A percentile compares a stretch with the other conserved stretches of the same genome.
Conservation (phyloP, 2,329 filamentous ascomycete genomes). For the Aspergillus thermomutatus region DNA sequence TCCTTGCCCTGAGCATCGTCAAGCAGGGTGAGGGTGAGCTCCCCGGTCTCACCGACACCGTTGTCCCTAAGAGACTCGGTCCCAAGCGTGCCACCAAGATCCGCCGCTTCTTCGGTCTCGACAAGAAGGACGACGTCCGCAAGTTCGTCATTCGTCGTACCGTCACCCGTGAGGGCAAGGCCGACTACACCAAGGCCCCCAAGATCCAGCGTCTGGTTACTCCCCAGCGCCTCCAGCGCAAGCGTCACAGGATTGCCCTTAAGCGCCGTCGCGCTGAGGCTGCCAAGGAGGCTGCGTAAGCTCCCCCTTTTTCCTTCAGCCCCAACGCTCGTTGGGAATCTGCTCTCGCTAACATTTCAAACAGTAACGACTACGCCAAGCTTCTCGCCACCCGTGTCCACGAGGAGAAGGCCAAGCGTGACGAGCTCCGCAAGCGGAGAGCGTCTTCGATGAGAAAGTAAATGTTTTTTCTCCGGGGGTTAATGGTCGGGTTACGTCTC, state of each 20-base stretch:
- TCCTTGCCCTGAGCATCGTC: slow-evolving; percentile 90
- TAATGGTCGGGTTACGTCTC: slow-evolving; percentile 37
- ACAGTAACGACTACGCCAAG: slow-evolving; percentile 92
- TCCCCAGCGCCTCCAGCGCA: slow-evolving; percentile 99
- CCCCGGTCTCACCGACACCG: slow-evolving; percentile 93
- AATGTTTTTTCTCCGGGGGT: slow-evolving; percentile 40
- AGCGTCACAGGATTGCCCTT: slow-evolving; percentile 95
- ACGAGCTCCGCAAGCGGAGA: slow-evolving; percentile 92
- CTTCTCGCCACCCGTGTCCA: slow-evolving; percentile 94
- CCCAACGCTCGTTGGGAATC: slow-evolving; percentile 15
- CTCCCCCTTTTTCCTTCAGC: slow-evolving; percentile 25
- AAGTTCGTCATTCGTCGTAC: slow-evolving; percentile 99
- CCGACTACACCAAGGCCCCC: slow-evolving; percentile 99
- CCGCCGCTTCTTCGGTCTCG: slow-evolving; percentile 98
- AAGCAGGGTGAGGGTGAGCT: slow-evolving; percentile 97
- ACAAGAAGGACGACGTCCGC: slow-evolving; percentile 99
- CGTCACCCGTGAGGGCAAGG: slow-evolving; percentile 93
- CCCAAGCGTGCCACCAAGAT: slow-evolving; percentile 99
- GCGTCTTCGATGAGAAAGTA: slow-evolving; percentile 93
- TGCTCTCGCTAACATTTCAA: slow-evolving; percentile 23
- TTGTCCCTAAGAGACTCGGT: slow-evolving; percentile 98
- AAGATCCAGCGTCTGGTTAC: slow-evolving; percentile 99
- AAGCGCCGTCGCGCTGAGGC: slow-evolving; percentile 97
- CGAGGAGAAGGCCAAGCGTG: slow-evolving; percentile 92
- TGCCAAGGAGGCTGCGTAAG: slow-evolving; percentile 97